These are phyloP conservation scores for Sanguinoderma infundibulare DNA, from an alignment of 1,284 basidiomycete genomes.

Conservation along the genomic window DNA sequence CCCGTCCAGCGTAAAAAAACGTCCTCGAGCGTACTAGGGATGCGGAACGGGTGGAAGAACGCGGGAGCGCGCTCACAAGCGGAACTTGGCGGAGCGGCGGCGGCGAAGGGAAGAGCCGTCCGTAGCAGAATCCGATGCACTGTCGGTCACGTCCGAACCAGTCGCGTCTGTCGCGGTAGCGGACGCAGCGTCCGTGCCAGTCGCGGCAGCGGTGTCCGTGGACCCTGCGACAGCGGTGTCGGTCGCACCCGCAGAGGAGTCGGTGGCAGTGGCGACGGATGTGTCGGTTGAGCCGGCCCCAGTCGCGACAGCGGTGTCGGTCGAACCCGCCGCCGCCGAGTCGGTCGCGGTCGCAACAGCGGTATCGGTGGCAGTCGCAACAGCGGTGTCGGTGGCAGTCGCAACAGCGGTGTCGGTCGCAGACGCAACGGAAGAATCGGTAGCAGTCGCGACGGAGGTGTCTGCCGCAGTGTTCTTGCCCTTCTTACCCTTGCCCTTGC, in stretches of 20 bases:
- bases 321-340: conserved; percentile 1
- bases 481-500: too few relatives aligned
- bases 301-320: conserved; percentile 7
- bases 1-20: background rate
- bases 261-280: conserved; percentile 8
- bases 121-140: conserved; percentile 3
- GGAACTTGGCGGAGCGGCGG: conserved; percentile 1
- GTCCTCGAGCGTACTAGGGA: background rate
- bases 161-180: conserved; percentile 9
- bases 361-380: background rate
- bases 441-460: background rate
- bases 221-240: conserved; percentile 8
- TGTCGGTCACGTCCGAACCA: background rate
- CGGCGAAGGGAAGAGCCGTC: conserved; percentile 6
- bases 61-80: background rate
- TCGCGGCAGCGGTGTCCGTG: conserved; percentile 7
- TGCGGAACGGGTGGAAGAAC: background rate
- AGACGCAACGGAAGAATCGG: background rate
- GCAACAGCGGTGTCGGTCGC: background rate
- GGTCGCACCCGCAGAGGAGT: conserved; percentile 6
- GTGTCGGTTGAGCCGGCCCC: conserved; percentile 3
- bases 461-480: too few relatives aligned
- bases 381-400: conserved; percentile 2
- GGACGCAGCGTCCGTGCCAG: conserved; percentile 11
- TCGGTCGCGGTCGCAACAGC: background rate